phyloP scores from a whole-genome alignment of 73 alveolate species.

The Tetrahymena malaccensis region DNA sequence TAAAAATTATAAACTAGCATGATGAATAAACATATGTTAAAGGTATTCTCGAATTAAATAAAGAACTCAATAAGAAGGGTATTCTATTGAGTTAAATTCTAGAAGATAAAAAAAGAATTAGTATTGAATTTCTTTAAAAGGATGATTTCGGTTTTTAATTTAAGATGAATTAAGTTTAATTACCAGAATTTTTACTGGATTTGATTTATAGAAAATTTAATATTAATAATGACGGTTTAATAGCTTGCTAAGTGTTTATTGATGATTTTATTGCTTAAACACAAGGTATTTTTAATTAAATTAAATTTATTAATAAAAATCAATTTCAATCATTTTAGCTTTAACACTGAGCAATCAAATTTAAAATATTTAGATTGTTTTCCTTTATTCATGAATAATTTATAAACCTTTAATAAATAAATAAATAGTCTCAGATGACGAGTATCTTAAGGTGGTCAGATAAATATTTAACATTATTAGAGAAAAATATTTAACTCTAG shows the following conservation, averaged over 20 bases:
- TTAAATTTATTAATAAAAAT: too few relatives aligned
- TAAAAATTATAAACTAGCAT: not conserved
- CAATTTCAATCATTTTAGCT: too few relatives aligned
- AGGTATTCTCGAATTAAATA: not conserved
- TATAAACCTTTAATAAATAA: too few relatives aligned
- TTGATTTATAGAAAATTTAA: not conserved
- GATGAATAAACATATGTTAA: not conserved
- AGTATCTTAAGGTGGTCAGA: not conserved
- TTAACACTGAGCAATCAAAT: too few relatives aligned
- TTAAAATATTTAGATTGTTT: too few relatives aligned
- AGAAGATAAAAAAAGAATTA: not conserved
- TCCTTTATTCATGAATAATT: not conserved
- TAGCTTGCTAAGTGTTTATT: not conserved
- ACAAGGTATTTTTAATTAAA: not conserved
- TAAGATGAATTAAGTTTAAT: not conserved
- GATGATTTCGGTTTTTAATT: not conserved
- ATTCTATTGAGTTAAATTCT: not conserved
- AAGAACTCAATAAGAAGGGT: not conserved
- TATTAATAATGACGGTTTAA: not conserved
- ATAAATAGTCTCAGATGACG: not conserved
- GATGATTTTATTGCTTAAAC: not conserved
- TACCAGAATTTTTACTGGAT: not conserved
- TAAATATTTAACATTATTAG: not conserved
- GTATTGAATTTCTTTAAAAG: not conserved
- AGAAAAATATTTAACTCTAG: not conserved